Percentiles rank a stretch among this genome's conserved stretches.
phyloP scores from a whole-genome alignment of 305 asterid species.

The Andrographis paniculata region DNA sequence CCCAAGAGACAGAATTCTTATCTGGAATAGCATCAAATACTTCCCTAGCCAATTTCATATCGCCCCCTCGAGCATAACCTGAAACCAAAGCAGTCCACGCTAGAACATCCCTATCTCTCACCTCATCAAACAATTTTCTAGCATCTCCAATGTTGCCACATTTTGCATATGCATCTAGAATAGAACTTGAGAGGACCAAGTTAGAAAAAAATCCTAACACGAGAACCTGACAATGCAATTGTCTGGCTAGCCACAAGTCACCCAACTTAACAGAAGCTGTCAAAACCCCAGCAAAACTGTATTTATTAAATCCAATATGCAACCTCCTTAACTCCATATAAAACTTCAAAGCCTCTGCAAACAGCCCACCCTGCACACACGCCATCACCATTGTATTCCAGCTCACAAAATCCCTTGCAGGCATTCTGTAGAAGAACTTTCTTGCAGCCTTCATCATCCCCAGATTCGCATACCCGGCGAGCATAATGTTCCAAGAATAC shows the following conservation, averaged over 20 bases:
- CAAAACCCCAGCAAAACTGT: constrained; percentile 59
- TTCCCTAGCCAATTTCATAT: constrained; percentile 50
- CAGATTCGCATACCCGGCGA: constrained; percentile 55
- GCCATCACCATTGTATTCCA: constrained; percentile 83
- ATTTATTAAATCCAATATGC: constrained; percentile 46
- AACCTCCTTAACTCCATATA: constrained; percentile 47
- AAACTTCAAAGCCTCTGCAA: constrained; percentile 43
- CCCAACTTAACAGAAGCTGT: constrained; percentile 54
- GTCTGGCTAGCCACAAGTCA: constrained; percentile 46
- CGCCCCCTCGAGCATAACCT: constrained; percentile 52
- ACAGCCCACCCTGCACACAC: constrained; percentile 40
- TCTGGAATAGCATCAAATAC: constrained; percentile 51
- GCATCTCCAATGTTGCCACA: constrained; percentile 58
- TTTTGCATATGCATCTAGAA: constrained; percentile 60
- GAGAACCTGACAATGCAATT: constrained; percentile 62
- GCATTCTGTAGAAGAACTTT: constrained; percentile 62
- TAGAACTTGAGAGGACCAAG: constrained; percentile 54
- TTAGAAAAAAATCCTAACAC: constrained; percentile 51
- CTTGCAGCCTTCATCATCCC: constrained; percentile 58
- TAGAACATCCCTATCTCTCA: constrained; percentile 47
- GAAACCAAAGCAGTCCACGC: constrained; percentile 83
- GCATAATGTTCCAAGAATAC: constrained; percentile 87
- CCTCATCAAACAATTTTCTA: constrained; percentile 55
- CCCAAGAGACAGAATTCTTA: constrained; percentile 61
- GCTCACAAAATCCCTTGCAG: constrained; percentile 56